Evolutionary conservation across 805 yeast genomes (phyloP), one percentile per base, ranked within the genome.

Genomic region (Cyberlindnera sargentensis): DNA sequence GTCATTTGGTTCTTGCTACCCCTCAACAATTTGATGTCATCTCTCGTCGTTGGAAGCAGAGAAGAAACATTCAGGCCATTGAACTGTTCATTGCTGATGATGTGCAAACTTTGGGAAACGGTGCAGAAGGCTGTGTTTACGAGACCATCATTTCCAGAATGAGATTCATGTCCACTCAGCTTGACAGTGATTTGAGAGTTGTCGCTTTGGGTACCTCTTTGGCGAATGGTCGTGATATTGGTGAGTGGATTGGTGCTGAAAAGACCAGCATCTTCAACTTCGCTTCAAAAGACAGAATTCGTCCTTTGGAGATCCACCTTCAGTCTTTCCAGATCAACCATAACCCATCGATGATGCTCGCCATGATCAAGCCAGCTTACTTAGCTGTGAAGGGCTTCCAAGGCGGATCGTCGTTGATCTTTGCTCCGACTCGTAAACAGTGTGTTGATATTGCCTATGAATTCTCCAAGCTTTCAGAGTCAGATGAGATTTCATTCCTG

Each of bases 221-320:
- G 34, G 78, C 93, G 0, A 84, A 82, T 56, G 85, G 84, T 3
- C 71, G 77, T 41, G 96, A 87, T 50, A 63, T 90, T 45, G 91
- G 85, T 1, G 86, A 82, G 42, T 93, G 98, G 96, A 62, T 93
- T 28, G 95, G 93, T 2, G 81, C 84, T 26, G 52, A 72, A 1
- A 82, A 78, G 53, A 66, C 62, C 23, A 70, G 78, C 39, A 70
- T 81, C 5, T 87, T 71, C 66, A 89, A 88, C 54, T 89, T 84
- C 58, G 72, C 78, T 15, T 80, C 95, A 0, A 66, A 66, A 40
- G 82, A 79, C 36, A 68, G 91, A 44, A 65, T 68, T 7, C 57
- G 65, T 36, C 78, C 84, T 4, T 52, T 87, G 10, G 76, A 73
- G 43, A 77, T 84, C 23, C 81, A 72, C 49, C 54, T 84, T 37